These are phyloP conservation scores for Metarhizium humberi DNA, from an alignment of 2,329 filamentous ascomycete genomes.

Conservation along the genomic window DNA sequence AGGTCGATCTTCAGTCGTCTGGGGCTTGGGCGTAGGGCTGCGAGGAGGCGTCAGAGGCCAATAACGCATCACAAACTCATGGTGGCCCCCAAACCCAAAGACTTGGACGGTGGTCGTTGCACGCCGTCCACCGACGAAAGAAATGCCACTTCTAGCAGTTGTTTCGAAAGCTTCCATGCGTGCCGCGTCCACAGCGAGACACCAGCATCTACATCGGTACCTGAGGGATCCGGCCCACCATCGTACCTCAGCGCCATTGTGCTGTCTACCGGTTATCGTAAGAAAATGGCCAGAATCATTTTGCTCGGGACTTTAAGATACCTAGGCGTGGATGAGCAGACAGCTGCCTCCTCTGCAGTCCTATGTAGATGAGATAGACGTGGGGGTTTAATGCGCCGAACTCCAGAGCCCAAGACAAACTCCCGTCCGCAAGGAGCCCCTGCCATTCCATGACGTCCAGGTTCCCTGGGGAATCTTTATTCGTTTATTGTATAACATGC, in stretches of 20 bases:
- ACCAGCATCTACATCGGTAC: not conserved
- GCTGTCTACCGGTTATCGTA: not conserved
- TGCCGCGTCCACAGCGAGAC: not conserved
- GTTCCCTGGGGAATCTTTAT: not conserved
- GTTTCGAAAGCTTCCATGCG: not conserved
- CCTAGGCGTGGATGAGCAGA: not conserved
- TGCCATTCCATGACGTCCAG: not conserved
- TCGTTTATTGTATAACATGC: not conserved
- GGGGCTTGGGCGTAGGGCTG: slow-evolving; percentile 7
- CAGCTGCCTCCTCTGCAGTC: not conserved
- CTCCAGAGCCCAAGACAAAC: not conserved
- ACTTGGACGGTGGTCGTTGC: not conserved
- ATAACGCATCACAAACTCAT: not conserved
- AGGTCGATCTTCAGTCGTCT: slow-evolving; percentile 4
- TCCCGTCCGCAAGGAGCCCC: not conserved
- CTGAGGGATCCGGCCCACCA: not conserved
- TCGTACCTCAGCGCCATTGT: not conserved
- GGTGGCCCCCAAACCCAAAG: not conserved
- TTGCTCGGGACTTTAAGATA: not conserved
- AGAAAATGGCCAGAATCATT: not conserved
- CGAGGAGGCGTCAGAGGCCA: not conserved
- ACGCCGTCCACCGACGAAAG: not conserved
- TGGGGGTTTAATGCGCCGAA: not conserved
- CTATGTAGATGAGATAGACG: not conserved
- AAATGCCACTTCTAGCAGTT: not conserved